Base-by-base conservation (phyloP, 225 moss, liverwort and hornwort genomes). In the Marchantia polymorpha region DNA sequence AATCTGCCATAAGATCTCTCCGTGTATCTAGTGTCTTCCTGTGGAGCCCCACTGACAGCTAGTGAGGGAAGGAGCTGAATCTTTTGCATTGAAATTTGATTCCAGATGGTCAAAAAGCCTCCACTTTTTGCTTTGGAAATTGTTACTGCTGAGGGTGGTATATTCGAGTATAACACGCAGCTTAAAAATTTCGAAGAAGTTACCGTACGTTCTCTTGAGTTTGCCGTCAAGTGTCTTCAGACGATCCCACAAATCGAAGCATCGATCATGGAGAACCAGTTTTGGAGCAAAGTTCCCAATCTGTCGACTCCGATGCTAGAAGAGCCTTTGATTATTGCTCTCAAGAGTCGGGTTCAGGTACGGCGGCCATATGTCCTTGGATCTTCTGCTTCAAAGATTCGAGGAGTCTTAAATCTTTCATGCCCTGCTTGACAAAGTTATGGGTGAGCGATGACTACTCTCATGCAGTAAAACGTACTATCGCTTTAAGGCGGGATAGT, bases 181-280 rank as follows among this genome's bases (percentile, higher is more conserved):
- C 88, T 96, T 48, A 88, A 87, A 82, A 90, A 83, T 78, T 96
- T 96, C 81, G 92, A 89, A 64, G 90, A 96, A 81, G 94, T 94
- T 16, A 90, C 89, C n/a, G 80, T 80, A 12, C 84, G 89, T 27
- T 86, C 90, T 81, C 88, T 96, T 85, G 91, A 96, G 78, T 75
- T 92, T 83, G 92, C 91, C 0, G 83, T 94, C 31, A 89, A 86
- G 0, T 70, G 81, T 61, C 84, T 96, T 29, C 94, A 92, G 78
- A 80, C 86, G 12, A 91, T 96, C 69, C 92, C 92, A 17, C 94
- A 96, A 84, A 81, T 94, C 14, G 91, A 96, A 70, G 82, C 89
- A 50, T 90, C 88, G 69, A 90, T 96, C 27, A 90, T 92, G 90
- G 91, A 94, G 64, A 92, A 87, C 75, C 83, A 94, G 22, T 94